Evolutionary conservation across 345 rosid species (phyloP), one percentile per base, ranked within the genome.

Genomic region (Acer yangbiense): DNA sequence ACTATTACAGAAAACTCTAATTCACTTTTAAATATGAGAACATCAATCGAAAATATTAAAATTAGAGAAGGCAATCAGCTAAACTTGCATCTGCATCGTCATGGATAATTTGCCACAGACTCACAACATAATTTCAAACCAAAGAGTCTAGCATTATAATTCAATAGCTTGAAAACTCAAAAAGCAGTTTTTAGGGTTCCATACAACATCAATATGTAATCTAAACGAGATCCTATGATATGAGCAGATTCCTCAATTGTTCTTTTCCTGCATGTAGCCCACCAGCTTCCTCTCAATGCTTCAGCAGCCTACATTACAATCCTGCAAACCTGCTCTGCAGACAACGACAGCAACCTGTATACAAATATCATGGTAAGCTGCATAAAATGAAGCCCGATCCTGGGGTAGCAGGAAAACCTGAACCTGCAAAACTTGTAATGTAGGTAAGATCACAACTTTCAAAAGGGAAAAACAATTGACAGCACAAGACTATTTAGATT

Each of bases 351-450:
- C 77, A 83, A 83, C 86, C 86, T 83, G 86, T 81, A 83, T 77
- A 77, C 69, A 83, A 83, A 83, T 74, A 80, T 75, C 79, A 80
- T 39, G 77, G 86, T 84, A 81, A 84, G 86, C 84, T 72, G 77
- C 82, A 58, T 71, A 81, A 52, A 81, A 44, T 60, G 78, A 80
- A 78, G 81, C 72, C 83, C 67, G 82, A 76, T 79, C 80, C 82
- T 83, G 80, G 78, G 75, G 77, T 72, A 83, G 86, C 83, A 84
- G 84, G 86, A 81, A 77, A 78, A 70, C 84, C 86, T 75, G 84
- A 84, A 81, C 86, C 86, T 84, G 86, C 84, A 84, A 77, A 81
- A 81, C 84, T 84, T 6, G 57, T 62, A 72, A 81, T 61, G 44
- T 12, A 71, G 43, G 79, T 84, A 81, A 84, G 86, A 67, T 52